Conservation (phyloP, 306 rosid genomes). For the Ormosia emarginata region DNA sequence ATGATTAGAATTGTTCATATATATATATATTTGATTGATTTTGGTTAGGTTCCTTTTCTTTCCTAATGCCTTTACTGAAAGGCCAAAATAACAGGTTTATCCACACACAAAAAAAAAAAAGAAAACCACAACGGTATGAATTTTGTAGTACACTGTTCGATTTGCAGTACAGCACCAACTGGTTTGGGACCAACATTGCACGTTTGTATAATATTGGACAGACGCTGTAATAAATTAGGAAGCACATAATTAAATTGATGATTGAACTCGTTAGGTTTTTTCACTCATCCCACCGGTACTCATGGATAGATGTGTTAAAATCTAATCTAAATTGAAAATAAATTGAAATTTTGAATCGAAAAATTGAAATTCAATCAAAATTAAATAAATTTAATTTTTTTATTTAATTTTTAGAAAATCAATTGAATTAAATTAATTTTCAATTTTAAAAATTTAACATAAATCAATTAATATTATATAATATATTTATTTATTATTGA, state of each 20-base stretch:
- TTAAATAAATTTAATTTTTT: no score
- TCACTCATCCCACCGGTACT: background rate
- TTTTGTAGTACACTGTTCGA: background rate
- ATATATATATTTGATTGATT: background rate
- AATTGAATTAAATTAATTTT: no score
- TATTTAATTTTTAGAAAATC: no score
- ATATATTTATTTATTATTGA: no score
- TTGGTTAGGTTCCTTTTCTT: background rate
- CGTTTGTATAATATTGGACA: background rate
- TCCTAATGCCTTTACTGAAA: background rate
- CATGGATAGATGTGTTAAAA: no score
- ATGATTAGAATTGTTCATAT: background rate
- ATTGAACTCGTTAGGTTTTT: background rate
- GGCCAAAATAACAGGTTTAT: background rate
- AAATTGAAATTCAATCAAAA: no score
- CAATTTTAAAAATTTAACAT: no score
- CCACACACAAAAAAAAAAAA: no score
- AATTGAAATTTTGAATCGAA: no score
- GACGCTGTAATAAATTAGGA: slow-evolving; percentile 2
- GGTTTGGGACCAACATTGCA: background rate
- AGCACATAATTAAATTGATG: background rate
- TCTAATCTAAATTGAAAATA: no score
- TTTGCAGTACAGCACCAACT: background rate
- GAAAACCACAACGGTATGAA: no score
- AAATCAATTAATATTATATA: no score